Conservation (phyloP, 305 asterid species). For the Lippia alba region DNA sequence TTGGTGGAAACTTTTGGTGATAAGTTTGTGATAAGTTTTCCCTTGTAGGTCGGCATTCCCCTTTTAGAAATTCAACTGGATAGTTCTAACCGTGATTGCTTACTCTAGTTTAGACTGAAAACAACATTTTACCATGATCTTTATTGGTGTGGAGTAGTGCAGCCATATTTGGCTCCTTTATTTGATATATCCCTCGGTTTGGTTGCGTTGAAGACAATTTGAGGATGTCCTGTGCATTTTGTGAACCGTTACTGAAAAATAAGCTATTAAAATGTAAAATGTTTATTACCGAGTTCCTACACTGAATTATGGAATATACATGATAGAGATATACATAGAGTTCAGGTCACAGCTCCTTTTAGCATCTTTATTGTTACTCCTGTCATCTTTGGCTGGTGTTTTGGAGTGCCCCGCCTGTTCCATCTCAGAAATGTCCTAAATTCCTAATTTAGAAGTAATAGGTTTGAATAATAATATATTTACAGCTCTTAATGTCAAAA, state of each 20-base stretch:
- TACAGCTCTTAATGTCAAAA: neutral
- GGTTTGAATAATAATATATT: neutral
- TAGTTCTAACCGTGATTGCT: neutral
- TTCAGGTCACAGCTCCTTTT: too few relatives aligned
- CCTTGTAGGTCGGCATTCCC: constrained; percentile 10
- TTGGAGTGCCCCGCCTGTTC: constrained; percentile 13
- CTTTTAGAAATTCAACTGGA: neutral
- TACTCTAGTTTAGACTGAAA: neutral
- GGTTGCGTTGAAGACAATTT: constrained; percentile 2
- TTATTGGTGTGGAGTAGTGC: neutral
- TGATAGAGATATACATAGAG: neutral
- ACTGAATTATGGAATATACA: neutral
- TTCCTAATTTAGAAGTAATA: constrained; percentile 12
- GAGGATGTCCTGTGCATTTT: constrained; percentile 11
- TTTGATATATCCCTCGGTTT: constrained; percentile 1
- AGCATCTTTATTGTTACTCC: neutral
- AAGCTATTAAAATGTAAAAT: neutral
- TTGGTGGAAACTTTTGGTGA: neutral
- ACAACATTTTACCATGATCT: too few relatives aligned
- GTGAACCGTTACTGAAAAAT: neutral
- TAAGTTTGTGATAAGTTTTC: neutral
- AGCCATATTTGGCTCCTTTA: constrained; percentile 7
- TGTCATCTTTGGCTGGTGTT: constrained; percentile 20
- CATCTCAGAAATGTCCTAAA: constrained; percentile 17
- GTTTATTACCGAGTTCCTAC: neutral